Evolutionary conservation across 257 asterid genomes (phyloP).

Genomic region (Solanum ossicruentum): DNA sequence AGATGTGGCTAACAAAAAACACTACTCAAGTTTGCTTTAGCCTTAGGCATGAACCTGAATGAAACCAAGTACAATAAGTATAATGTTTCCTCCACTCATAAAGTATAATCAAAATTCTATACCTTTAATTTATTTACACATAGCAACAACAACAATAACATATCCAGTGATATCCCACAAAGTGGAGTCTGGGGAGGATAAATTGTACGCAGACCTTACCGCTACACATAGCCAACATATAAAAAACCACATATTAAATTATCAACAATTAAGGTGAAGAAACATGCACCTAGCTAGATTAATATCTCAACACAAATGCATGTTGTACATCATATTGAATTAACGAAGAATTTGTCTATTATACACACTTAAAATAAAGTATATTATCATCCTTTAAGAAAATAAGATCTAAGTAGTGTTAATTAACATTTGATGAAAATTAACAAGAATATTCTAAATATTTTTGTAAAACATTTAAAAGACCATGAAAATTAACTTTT

Average conservation of each 20-base stretch:
- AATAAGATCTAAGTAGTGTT: neutral
- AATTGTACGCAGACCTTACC: too few relatives aligned
- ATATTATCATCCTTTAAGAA: neutral
- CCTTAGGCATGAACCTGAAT: slow-evolving; percentile 41
- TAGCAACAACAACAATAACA: too few relatives aligned
- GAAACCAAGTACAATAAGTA: neutral
- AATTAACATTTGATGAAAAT: neutral
- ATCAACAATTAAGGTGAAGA: neutral
- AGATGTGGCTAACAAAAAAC: slow-evolving; percentile 10
- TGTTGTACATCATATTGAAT: neutral
- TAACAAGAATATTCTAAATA: neutral
- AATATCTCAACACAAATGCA: neutral
- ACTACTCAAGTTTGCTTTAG: slow-evolving; percentile 64
- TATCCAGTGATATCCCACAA: too few relatives aligned
- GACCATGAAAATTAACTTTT: neutral
- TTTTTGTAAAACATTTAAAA: neutral
- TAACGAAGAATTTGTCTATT: neutral
- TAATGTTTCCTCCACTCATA: slow-evolving; percentile 17
- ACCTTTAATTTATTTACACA: neutral
- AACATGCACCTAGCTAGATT: neutral
- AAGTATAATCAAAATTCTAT: slow-evolving; percentile 5
- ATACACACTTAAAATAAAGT: neutral
- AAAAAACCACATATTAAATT: neutral
- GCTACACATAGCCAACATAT: neutral
- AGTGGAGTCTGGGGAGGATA: too few relatives aligned